Conservation (phyloP, 345 rosid species). For the Carallia brachiata region DNA sequence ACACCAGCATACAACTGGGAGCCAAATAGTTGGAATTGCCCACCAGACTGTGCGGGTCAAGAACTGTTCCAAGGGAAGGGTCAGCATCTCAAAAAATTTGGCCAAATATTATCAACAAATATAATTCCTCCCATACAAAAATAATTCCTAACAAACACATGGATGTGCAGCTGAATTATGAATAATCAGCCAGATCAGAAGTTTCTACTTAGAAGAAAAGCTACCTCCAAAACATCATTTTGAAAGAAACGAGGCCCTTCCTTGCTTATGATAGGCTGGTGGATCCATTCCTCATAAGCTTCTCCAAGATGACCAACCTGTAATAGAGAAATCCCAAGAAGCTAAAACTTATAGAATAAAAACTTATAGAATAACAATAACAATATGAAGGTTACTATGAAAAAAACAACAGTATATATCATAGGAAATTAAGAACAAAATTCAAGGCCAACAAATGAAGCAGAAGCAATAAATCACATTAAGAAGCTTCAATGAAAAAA, state of each 20-base stretch:
- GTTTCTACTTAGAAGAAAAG: not conserved
- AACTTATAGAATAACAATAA: not conserved
- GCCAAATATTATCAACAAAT: not conserved
- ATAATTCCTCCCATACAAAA: not conserved
- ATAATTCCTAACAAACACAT: not conserved
- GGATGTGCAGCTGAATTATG: not conserved
- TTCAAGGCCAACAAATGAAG: not conserved
- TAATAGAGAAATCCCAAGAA: not conserved
- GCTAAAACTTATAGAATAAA: not conserved
- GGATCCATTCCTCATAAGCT: constrained; percentile 93
- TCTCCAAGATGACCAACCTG: constrained; percentile 99
- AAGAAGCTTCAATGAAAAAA: no score
- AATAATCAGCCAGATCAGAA: not conserved
- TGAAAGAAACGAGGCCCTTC: constrained; percentile 94
- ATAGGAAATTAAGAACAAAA: no score
- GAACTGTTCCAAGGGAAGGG: constrained; percentile 45
- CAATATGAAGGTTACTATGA: not conserved
- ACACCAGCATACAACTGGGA: constrained; percentile 70
- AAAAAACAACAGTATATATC: not conserved
- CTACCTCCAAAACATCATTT: constrained; percentile 90
- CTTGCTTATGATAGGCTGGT: constrained; percentile 86
- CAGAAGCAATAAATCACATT: no score
- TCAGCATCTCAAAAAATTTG: constrained; percentile 7
- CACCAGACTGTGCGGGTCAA: constrained; percentile 94
- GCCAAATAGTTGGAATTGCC: constrained; percentile 91